Base-by-base conservation (phyloP, 2,329 filamentous ascomycete species). In the Venturia effusa region DNA sequence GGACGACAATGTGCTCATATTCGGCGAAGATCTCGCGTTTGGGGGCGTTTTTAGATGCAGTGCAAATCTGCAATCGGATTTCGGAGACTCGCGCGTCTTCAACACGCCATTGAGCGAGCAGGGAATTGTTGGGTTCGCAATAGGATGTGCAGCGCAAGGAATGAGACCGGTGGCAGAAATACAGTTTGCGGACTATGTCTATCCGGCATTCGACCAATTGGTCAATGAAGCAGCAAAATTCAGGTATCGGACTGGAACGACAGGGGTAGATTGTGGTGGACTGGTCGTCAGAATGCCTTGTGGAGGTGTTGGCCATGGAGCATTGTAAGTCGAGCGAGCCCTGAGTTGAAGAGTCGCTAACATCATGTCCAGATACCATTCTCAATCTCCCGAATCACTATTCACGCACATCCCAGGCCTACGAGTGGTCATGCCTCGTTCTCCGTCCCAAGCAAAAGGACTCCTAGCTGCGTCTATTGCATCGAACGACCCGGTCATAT, bases 21-120 rank as follows among this genome's bases (percentile, higher is more conserved):
- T 99, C 71, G 94, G 94, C 51, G 94, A 99, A 76, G 94, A 99
- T 73, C 92, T 99, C 8, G 90, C 94, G 17, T 99, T 99, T 70
- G 94, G 94, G 51, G 94, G 94, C 63, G 94, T 99, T 19, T 99
- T 99, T 72, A 84, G 94, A 64, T 97, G 92, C 76, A 93, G 90
- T 39, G 93, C 94, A 86, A 90, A 92, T 69, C 82, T 99, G 19
- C 86, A 91, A 39, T 89, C 92, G 67, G 90, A 90, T 64, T 96
- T 94, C 74, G 94, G 94, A 10, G 83, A 85, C 2, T 89, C 94
- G 65, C 83, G 94, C 64, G 92, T 99, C 40, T 99, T 99, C 81
- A 97, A 99, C 76, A 97, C 92, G 22, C 94, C 94, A 0, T 77
- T 99, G 68, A 90, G 88, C 40, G 94, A 99, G 74, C 94, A 97